phyloP scores from a whole-genome alignment of 768 basidiomycete species.

The Crucibulum laeve region DNA sequence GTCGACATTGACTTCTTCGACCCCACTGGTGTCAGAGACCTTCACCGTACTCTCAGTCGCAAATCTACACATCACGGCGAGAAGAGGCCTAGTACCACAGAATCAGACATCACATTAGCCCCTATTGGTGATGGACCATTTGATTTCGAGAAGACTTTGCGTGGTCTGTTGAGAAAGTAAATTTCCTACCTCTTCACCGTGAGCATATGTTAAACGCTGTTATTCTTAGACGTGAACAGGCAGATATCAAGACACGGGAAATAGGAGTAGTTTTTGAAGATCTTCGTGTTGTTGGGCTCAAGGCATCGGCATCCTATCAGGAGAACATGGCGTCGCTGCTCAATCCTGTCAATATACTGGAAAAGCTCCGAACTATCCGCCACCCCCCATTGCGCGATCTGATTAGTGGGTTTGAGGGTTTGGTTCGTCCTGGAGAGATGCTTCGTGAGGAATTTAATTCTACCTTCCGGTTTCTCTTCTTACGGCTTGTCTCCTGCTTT shows the following conservation, averaged over 20 bases:
- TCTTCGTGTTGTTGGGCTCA: conserved; percentile 56
- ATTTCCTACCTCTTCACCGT: conserved; percentile 1
- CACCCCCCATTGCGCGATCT: conserved; percentile 66
- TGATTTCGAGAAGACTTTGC: conserved; percentile 32
- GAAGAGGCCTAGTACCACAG: conserved; percentile 12
- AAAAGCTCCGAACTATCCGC: conserved; percentile 37
- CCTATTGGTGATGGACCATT: conserved; percentile 21
- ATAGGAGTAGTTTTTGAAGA: conserved; percentile 61
- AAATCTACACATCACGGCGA: conserved; percentile 10
- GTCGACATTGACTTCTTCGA: conserved; percentile 47
- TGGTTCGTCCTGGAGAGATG: conserved; percentile 72
- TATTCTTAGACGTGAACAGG: conserved; percentile 36
- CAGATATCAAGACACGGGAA: conserved; percentile 45
- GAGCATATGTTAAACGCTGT: not conserved
- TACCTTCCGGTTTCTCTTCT: no score
- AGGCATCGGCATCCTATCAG: conserved; percentile 50
- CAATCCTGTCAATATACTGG: conserved; percentile 43
- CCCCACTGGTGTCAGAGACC: conserved; percentile 38
- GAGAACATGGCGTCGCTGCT: conserved; percentile 60
- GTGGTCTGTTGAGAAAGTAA: conserved; percentile 23
- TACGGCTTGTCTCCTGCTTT: no score
- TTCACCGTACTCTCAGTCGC: conserved; percentile 31
- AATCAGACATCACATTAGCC: conserved; percentile 20
- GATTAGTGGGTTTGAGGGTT: conserved; percentile 58
- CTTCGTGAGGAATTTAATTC: no score